Conservation (phyloP, 225 moss, liverwort and hornwort genomes). For the Ulota crispa region DNA sequence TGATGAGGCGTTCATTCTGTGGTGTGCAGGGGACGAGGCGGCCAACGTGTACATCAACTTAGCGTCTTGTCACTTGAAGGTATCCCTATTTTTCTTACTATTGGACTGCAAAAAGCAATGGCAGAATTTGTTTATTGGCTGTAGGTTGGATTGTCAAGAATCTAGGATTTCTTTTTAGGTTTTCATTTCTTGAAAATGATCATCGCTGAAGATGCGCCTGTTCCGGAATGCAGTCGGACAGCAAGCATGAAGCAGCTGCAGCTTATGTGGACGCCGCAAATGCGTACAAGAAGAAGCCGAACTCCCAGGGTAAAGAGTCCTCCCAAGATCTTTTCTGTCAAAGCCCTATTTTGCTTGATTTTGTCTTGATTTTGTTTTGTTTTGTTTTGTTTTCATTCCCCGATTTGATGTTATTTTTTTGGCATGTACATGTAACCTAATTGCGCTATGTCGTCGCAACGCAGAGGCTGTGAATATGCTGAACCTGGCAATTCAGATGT, state of each 20-base stretch:
- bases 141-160: background rate
- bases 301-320: constrained; percentile 60
- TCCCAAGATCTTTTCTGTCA: background rate
- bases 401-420: background rate
- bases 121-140: background rate
- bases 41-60: constrained; percentile 83
- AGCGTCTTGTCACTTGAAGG: constrained; percentile 92
- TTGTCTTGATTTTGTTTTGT: background rate
- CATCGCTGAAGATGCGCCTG: background rate
- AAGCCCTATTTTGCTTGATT: background rate
- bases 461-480: constrained; percentile 89
- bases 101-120: background rate
- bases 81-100: background rate
- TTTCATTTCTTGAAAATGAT: constrained; percentile 3
- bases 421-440: constrained; percentile 5
- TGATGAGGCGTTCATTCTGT: constrained; percentile 5
- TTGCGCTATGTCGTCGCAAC: background rate
- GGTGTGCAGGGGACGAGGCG: constrained; percentile 82
- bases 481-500: constrained; percentile 64
- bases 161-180: constrained; percentile 25
- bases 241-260: constrained; percentile 97
- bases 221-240: constrained; percentile 64
- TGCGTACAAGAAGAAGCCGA: constrained; percentile 93
- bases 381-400: background rate
- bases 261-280: constrained; percentile 97